phyloP scores from a whole-genome alignment of 1,284 basidiomycete species.

The Schizophyllum amplum region DNA sequence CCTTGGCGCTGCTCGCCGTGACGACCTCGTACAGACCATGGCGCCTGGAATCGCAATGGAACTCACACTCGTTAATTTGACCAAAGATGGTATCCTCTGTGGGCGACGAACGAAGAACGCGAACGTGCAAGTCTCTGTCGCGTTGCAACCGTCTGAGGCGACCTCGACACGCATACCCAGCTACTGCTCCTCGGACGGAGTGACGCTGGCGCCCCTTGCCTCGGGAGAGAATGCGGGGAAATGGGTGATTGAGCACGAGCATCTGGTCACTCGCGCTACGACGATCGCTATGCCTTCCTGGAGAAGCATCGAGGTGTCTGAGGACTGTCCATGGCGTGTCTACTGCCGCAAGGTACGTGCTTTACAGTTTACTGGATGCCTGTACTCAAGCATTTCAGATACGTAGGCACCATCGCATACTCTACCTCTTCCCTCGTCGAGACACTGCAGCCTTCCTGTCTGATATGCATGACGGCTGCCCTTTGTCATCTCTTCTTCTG shows the following conservation, averaged over 20 bases:
- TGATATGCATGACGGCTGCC: slow-evolving; percentile 54
- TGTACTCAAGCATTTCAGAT: slow-evolving; percentile 21
- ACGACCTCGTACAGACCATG: not conserved
- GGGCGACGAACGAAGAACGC: slow-evolving; percentile 9
- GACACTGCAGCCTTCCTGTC: slow-evolving; percentile 54
- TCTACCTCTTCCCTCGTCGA: slow-evolving; percentile 51
- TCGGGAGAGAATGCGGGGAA: slow-evolving; percentile 14
- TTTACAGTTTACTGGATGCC: not conserved
- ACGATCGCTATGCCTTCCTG: slow-evolving; percentile 30
- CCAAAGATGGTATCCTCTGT: slow-evolving; percentile 26
- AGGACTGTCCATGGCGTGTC: slow-evolving; percentile 47
- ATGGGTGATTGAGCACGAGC: slow-evolving; percentile 19
- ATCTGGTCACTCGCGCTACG: slow-evolving; percentile 6
- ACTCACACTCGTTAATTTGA: slow-evolving; percentile 39
- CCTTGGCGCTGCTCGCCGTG: not conserved
- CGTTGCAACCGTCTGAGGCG: slow-evolving; percentile 18
- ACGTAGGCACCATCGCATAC: slow-evolving; percentile 28
- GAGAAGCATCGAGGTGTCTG: slow-evolving; percentile 31
- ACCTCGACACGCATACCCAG: slow-evolving; percentile 14
- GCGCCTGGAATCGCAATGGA: slow-evolving; percentile 26
- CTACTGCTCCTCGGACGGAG: slow-evolving; percentile 2
- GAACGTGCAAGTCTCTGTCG: slow-evolving; percentile 15
- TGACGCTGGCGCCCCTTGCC: slow-evolving; percentile 7
- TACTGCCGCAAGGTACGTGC: slow-evolving; percentile 44
- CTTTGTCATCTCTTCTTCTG: slow-evolving; percentile 64